These are phyloP conservation scores for Misopates orontium DNA, from an alignment of 257 asterid genomes.

Conservation along the genomic window DNA sequence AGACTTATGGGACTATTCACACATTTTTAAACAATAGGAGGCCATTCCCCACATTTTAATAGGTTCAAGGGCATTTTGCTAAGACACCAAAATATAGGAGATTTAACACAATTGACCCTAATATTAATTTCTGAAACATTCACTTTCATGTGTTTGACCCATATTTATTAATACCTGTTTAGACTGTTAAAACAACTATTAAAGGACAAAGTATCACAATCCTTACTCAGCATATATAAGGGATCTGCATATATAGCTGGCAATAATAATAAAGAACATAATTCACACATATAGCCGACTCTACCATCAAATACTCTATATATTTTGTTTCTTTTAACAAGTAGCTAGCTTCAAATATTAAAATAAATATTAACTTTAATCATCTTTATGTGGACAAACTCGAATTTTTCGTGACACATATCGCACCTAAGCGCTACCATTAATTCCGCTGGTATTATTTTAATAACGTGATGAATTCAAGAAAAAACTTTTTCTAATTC, in stretches of 20 bases:
- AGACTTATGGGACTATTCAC: too few relatives aligned
- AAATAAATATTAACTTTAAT: slow-evolving; percentile 20
- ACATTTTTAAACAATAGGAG: too few relatives aligned
- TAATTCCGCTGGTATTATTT: too few relatives aligned
- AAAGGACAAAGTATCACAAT: slow-evolving; percentile 28
- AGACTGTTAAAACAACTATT: too few relatives aligned
- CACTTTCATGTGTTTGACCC: slow-evolving; percentile 4
- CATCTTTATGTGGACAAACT: slow-evolving; percentile 18
- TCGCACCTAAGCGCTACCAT: too few relatives aligned
- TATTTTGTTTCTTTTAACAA: background rate
- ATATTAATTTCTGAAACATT: slow-evolving; percentile 7
- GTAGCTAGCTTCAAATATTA: background rate
- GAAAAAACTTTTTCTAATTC: too few relatives aligned
- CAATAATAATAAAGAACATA: background rate
- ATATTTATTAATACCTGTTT: too few relatives aligned
- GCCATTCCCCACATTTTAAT: too few relatives aligned
- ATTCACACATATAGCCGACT: background rate
- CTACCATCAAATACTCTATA: background rate
- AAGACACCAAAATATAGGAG: too few relatives aligned
- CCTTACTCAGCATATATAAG: background rate
- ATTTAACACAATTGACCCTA: too few relatives aligned
- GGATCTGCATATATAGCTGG: slow-evolving; percentile 15
- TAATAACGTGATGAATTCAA: too few relatives aligned
- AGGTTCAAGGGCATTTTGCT: too few relatives aligned
- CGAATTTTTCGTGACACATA: slow-evolving; percentile 19